phyloP scores from a whole-genome alignment of 83 land plant species.

The Diphasiastrum complanatum region DNA sequence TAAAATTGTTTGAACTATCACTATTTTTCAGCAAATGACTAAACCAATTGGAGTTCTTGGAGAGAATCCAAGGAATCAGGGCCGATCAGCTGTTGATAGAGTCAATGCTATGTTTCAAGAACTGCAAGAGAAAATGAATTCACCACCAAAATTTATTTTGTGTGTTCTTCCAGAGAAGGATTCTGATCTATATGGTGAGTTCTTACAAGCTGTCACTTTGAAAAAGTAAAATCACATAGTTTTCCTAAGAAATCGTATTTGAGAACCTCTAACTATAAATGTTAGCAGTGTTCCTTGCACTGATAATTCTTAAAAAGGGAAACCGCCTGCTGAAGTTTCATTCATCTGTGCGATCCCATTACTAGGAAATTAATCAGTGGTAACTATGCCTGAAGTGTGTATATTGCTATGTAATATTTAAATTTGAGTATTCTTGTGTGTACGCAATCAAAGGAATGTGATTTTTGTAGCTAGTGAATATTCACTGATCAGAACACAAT shows the following conservation, averaged over 20 bases:
- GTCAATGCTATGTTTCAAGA: slow-evolving; percentile 14
- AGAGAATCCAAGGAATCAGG: slow-evolving; percentile 14
- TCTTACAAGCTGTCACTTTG: not conserved
- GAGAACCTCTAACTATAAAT: not conserved
- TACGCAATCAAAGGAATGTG: too few relatives aligned
- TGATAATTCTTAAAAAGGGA: too few relatives aligned
- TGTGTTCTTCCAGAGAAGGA: slow-evolving; percentile 29
- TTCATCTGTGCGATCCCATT: too few relatives aligned
- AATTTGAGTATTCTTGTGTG: too few relatives aligned
- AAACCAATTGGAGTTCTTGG: slow-evolving; percentile 8
- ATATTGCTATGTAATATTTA: too few relatives aligned
- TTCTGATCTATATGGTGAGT: slow-evolving; percentile 25
- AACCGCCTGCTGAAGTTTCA: too few relatives aligned
- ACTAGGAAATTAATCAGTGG: too few relatives aligned
- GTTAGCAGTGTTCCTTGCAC: too few relatives aligned
- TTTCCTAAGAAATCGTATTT: not conserved
- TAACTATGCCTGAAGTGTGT: too few relatives aligned
- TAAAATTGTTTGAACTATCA: not conserved
- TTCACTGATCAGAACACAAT: too few relatives aligned
- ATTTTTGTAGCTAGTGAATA: too few relatives aligned
- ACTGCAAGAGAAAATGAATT: not conserved
- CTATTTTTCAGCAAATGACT: slow-evolving; percentile 17
- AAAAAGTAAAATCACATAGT: not conserved
- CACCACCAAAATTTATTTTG: slow-evolving; percentile 25
- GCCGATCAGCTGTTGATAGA: slow-evolving; percentile 19